Evolutionary conservation across 148 eudicot species (phyloP).

Genomic region (Silene uniflora): DNA sequence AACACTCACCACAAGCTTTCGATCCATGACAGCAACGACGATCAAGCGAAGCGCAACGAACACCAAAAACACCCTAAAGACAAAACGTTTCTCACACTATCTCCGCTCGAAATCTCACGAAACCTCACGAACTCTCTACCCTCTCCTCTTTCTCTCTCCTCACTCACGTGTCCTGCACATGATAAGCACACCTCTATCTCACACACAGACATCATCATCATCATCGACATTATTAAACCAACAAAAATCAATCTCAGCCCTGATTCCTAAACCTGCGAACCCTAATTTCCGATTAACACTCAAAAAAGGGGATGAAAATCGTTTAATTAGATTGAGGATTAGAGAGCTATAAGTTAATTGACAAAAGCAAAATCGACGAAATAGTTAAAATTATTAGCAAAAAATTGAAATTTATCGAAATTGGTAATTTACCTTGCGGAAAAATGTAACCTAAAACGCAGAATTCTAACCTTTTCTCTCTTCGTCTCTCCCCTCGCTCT

Average conservation of each 20-base stretch:
- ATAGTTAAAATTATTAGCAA: background rate
- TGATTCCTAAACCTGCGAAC: background rate
- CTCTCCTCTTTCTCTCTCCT: conserved; percentile 47
- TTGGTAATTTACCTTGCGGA: background rate
- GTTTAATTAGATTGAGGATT: background rate
- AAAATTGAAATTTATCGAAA: background rate
- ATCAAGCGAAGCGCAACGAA: background rate
- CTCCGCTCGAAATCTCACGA: conserved; percentile 10
- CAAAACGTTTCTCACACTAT: conserved; percentile 16
- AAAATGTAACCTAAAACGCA: background rate
- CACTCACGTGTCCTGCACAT: conserved; percentile 93
- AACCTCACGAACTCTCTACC: conserved; percentile 45
- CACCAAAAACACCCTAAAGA: conserved; percentile 16
- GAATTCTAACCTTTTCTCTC: background rate
- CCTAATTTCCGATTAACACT: background rate
- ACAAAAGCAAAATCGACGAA: background rate
- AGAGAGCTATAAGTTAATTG: background rate
- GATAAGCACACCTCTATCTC: conserved; percentile 95
- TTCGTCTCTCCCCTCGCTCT: background rate
- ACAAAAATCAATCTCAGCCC: conserved; percentile 31
- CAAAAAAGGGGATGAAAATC: background rate
- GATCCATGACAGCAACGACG: conserved; percentile 32
- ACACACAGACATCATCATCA: conserved; percentile 44
- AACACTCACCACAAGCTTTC: conserved; percentile 90
- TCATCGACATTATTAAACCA: conserved; percentile 15